Percentiles rank a stretch among this genome's conserved stretches.
Conservation (phyloP, 2,329 filamentous ascomycete species). For the Aureobasidium sp. region DNA sequence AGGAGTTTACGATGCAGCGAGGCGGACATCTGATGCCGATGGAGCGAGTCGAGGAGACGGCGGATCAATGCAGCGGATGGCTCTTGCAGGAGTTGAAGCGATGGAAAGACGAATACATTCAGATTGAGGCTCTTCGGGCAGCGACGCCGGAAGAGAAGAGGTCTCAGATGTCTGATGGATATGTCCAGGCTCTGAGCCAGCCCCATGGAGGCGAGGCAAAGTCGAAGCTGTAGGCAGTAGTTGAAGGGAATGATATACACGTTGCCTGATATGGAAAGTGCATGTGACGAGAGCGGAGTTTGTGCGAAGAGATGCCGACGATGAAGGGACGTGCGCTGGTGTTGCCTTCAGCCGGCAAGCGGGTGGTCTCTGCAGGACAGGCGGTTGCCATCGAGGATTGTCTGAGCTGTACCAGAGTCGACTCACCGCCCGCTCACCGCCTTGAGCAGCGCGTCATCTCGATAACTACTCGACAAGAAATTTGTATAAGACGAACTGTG, state of each 20-base stretch:
- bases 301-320: not conserved
- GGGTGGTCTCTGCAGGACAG: too few species aligned
- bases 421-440: conserved; percentile 9
- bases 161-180: conserved; percentile 25
- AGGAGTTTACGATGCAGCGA: conserved; percentile 55
- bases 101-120: conserved; percentile 28
- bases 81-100: conserved; percentile 27
- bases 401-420: not conserved
- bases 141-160: conserved; percentile 22
- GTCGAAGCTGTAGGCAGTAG: conserved; percentile 15
- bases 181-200: conserved; percentile 15
- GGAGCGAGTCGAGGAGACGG: conserved; percentile 64
- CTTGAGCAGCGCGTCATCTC: not conserved
- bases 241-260: not conserved
- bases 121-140: conserved; percentile 8
- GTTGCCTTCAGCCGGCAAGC: not conserved
- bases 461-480: not conserved
- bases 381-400: not conserved
- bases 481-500: not conserved
- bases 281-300: not conserved
- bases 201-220: conserved; percentile 19
- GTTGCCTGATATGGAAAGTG: not conserved
- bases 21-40: conserved; percentile 78
- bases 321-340: not conserved
- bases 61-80: conserved; percentile 42